A percentile compares a stretch with the other conserved stretches of the same genome.
Conservation (phyloP, 345 rosid species). For the Sisymbrium irio region DNA sequence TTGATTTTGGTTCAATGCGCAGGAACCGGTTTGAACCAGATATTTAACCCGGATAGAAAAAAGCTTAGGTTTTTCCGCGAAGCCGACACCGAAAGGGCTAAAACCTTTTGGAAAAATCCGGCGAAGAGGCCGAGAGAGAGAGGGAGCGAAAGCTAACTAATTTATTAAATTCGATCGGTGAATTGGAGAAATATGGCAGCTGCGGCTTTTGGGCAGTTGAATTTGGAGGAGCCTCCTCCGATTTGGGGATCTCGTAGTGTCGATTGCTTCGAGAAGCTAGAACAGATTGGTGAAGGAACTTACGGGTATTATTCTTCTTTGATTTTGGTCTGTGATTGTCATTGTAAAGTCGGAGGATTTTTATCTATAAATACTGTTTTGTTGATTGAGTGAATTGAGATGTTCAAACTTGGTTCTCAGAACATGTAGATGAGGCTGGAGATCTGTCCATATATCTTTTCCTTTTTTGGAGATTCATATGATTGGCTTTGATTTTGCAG, state of each 20-base stretch:
- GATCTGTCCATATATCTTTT: too few relatives aligned
- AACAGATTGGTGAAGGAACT: constrained; percentile 90
- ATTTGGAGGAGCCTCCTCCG: constrained; percentile 59
- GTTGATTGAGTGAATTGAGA: neutral
- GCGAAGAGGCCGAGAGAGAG: constrained; percentile 5
- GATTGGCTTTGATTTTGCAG: constrained; percentile 47
- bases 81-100: constrained; percentile 13
- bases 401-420: neutral
- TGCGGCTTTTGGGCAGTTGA: constrained; percentile 63
- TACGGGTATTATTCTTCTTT: constrained; percentile 48
- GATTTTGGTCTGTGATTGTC: neutral
- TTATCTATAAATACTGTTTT: neutral
- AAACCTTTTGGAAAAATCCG: constrained; percentile 1
- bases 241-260: constrained; percentile 82
- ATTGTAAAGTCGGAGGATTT: neutral
- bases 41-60: neutral
- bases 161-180: too few relatives aligned
- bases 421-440: too few relatives aligned
- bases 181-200: constrained; percentile 47
- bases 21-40: constrained; percentile 13
- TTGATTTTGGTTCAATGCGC: neutral
- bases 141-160: too few relatives aligned
- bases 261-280: constrained; percentile 77
- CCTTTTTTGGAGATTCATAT: neutral
- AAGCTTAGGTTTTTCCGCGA: constrained; percentile 20